These are phyloP conservation scores for Chalciporus chontae DNA, from an alignment of 768 basidiomycete genomes.

Conservation along the genomic window DNA sequence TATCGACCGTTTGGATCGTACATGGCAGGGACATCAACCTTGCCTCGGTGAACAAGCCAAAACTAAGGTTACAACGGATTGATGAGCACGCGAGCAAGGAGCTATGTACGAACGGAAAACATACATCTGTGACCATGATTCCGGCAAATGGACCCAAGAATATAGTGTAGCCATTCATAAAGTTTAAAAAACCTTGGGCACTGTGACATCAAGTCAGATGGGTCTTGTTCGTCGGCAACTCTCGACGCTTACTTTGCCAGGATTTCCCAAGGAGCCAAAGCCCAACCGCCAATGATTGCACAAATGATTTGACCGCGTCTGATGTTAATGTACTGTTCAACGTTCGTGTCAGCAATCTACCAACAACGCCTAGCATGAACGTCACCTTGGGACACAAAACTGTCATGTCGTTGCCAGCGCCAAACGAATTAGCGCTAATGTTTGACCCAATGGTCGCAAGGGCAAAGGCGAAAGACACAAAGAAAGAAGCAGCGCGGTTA, in stretches of 20 bases:
- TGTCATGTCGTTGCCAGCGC: slow-evolving; percentile 82
- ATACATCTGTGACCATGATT: slow-evolving; percentile 59
- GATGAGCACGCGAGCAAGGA: background rate
- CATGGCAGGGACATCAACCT: slow-evolving; percentile 80
- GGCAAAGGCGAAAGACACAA: slow-evolving; percentile 68
- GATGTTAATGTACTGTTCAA: slow-evolving; percentile 27
- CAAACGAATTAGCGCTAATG: slow-evolving; percentile 73
- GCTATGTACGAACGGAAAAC: slow-evolving; percentile 20
- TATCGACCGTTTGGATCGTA: slow-evolving; percentile 79
- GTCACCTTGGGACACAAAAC: slow-evolving; percentile 58
- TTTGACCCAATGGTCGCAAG: slow-evolving; percentile 71
- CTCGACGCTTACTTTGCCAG: slow-evolving; percentile 38
- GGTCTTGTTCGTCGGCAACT: too few relatives aligned
- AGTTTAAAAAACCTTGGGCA: slow-evolving; percentile 68
- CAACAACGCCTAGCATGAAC: background rate
- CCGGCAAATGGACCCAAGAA: slow-evolving; percentile 85
- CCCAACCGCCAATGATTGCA: slow-evolving; percentile 61
- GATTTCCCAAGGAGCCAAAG: slow-evolving; percentile 81
- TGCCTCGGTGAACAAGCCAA: slow-evolving; percentile 70
- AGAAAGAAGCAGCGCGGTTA: slow-evolving; percentile 84
- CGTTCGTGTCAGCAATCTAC: slow-evolving; percentile 2
- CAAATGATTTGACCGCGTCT: slow-evolving; percentile 29
- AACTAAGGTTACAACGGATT: slow-evolving; percentile 41
- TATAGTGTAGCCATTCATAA: slow-evolving; percentile 83
- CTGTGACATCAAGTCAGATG: slow-evolving; percentile 2